These are phyloP conservation scores for Kwoniella dendrophila DNA, from an alignment of 768 basidiomycete genomes.

Conservation along the genomic window DNA sequence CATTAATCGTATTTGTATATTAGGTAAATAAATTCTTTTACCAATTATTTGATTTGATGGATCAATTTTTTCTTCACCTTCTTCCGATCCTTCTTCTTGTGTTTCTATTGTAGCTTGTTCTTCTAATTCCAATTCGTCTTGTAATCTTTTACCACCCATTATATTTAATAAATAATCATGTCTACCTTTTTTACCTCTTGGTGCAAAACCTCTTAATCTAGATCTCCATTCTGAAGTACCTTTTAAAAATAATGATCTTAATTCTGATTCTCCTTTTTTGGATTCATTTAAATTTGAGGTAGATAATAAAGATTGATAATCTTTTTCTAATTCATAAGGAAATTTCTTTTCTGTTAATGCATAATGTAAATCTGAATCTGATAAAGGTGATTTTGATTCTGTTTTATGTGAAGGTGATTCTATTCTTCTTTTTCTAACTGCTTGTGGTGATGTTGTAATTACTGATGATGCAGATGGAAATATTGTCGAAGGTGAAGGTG, in stretches of 20 bases:
- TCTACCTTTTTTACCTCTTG: conserved; percentile 13
- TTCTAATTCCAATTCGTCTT: neutral
- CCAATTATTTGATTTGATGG: conserved; percentile 62
- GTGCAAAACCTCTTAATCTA: conserved; percentile 30
- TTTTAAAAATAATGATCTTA: conserved; percentile 38
- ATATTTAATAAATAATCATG: conserved; percentile 18
- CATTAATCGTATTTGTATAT: conserved; percentile 77
- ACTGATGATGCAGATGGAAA: conserved; percentile 21
- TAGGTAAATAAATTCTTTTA: conserved; percentile 84
- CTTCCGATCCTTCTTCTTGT: neutral
- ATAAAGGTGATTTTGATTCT: conserved; percentile 29
- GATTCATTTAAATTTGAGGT: conserved; percentile 6
- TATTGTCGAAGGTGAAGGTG: conserved; percentile 6
- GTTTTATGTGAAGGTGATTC: conserved; percentile 24
- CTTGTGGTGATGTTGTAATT: conserved; percentile 36
- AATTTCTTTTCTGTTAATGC: conserved; percentile 24
- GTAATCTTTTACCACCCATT: conserved; percentile 6
- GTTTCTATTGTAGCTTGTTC: neutral
- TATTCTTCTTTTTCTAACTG: conserved; percentile 42
- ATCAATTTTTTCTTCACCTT: neutral
- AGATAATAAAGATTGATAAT: conserved; percentile 35
- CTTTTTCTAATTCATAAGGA: conserved; percentile 31
- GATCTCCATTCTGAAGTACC: conserved; percentile 37
- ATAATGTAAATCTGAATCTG: conserved; percentile 24
- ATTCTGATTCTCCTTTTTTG: conserved; percentile 14